Base-by-base conservation (phyloP, 2,329 filamentous ascomycete species). In the Phialophora verrucosa region DNA sequence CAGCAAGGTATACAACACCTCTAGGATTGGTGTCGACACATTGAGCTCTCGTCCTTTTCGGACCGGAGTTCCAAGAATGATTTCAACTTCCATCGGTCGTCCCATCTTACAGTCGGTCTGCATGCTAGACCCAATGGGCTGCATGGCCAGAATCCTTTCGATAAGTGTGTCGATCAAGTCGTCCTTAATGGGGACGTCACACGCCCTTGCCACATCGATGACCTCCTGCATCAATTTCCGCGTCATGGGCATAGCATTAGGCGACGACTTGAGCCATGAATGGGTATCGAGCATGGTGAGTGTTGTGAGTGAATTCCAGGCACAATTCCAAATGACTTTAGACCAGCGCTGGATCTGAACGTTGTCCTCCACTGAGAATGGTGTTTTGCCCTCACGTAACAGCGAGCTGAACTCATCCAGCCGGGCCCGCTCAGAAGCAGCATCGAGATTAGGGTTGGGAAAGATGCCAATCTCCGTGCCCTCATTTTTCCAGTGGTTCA, bases 381-480 rank as follows among this genome's bases (percentile, higher is more conserved):
- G 73, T 0, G 83, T 85, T 20, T 78, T 74, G 0, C 83, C 83
- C 0, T 74, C 70, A 0, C 72, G 74, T 1, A 86, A 71, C 0
- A 85, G 69, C 0, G 72, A 68, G 0, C 79, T 76, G 47, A 85
- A 83, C 0, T 70, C 72, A 0, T 80, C 67, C 0, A 87, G 78
- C 0, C 77, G 77, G 2, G 71, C 25, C 2, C 76, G 66, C 56
- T 85, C 83, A 0, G 71, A 7, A 0, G 67, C 25, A 0, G 51
- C 11, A 0, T 80, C 73, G 0, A 78, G 51, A 0, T 56, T 14
- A 0, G 73, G 27, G 35, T 83, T 84, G 0, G 79, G 75, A 68
- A 82, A 87, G 0, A 87, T 73, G 0, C 85, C 85, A 3, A 87
- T 81, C 63, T 87, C 82, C 73, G 84, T 82, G 67, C 85, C 78